These are phyloP conservation scores for Plasmodium ovale DNA, from an alignment of 169 alveolate species.

Conservation along the genomic window DNA sequence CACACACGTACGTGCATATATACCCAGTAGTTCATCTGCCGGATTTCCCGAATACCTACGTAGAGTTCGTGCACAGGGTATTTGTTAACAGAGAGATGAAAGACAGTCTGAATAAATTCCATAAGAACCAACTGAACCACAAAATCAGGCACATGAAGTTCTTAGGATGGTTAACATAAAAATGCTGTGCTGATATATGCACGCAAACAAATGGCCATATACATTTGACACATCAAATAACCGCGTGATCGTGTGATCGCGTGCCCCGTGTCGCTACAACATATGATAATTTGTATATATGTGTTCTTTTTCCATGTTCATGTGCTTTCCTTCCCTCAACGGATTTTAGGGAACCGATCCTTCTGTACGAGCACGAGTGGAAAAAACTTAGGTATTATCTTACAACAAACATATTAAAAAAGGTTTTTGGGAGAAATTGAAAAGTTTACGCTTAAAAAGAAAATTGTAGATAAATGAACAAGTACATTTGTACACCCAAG, in stretches of 20 bases:
- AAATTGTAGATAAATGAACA: constrained; percentile 6
- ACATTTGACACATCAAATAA: neutral
- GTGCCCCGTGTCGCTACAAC: neutral
- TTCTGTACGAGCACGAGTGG: constrained; percentile 67
- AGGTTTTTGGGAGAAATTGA: neutral
- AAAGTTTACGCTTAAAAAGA: constrained; percentile 12
- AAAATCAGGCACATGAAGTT: constrained; percentile 47
- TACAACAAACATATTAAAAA: constrained; percentile 18
- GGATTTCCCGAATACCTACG: constrained; percentile 23
- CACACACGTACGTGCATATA: constrained; percentile 7
- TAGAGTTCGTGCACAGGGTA: constrained; percentile 48
- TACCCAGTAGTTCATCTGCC: constrained; percentile 19
- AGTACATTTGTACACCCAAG: neutral
- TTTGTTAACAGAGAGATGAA: constrained; percentile 43
- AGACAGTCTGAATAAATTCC: constrained; percentile 43
- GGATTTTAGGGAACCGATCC: constrained; percentile 29
- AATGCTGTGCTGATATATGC: neutral
- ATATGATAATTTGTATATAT: neutral
- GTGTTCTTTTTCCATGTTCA: neutral
- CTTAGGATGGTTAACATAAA: constrained; percentile 45
- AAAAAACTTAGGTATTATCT: constrained; percentile 59
- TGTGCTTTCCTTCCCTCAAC: neutral
- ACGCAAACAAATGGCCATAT: neutral
- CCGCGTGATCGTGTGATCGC: too few species aligned
- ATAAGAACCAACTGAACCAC: constrained; percentile 22